phyloP scores from a whole-genome alignment of 352 stramenopile genomes.

The Phytopythium oedochilum region DNA sequence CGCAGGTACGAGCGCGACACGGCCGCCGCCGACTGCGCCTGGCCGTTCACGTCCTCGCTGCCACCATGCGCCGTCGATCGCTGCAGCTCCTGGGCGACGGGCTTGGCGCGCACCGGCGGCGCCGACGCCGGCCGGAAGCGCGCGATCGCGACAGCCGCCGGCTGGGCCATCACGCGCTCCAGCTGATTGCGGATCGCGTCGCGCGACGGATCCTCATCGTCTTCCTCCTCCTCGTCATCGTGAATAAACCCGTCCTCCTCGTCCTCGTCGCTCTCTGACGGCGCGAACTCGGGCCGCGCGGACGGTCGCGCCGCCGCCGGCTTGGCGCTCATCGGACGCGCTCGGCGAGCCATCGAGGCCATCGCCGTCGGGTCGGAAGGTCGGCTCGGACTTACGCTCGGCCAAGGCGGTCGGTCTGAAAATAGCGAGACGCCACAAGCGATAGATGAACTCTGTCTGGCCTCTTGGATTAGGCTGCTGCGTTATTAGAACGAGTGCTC shows the following conservation, averaged over 20 bases:
- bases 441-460: too few species aligned
- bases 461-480: too few species aligned
- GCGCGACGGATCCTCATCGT: slow-evolving; percentile 11
- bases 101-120: slow-evolving; percentile 32
- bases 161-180: slow-evolving; percentile 1
- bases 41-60: slow-evolving; percentile 6
- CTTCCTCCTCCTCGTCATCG: slow-evolving; percentile 27
- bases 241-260: slow-evolving; percentile 27
- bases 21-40: slow-evolving; percentile 18
- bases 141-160: slow-evolving; percentile 1
- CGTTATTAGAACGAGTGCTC: neutral
- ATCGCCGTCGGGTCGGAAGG: too few species aligned
- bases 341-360: slow-evolving; percentile 8
- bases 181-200: neutral
- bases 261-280: slow-evolving; percentile 15
- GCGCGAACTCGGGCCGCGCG: slow-evolving; percentile 9
- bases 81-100: neutral
- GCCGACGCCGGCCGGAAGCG: slow-evolving; percentile 56
- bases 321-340: slow-evolving; percentile 50
- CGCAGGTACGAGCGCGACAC: slow-evolving; percentile 60
- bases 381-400: neutral
- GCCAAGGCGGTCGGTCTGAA: neutral
- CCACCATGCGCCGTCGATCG: neutral
- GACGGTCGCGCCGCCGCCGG: neutral
- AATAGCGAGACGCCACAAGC: neutral